phyloP scores from a whole-genome alignment of 495 filamentous ascomycete species.

The Parachaetomium inaequale region DNA sequence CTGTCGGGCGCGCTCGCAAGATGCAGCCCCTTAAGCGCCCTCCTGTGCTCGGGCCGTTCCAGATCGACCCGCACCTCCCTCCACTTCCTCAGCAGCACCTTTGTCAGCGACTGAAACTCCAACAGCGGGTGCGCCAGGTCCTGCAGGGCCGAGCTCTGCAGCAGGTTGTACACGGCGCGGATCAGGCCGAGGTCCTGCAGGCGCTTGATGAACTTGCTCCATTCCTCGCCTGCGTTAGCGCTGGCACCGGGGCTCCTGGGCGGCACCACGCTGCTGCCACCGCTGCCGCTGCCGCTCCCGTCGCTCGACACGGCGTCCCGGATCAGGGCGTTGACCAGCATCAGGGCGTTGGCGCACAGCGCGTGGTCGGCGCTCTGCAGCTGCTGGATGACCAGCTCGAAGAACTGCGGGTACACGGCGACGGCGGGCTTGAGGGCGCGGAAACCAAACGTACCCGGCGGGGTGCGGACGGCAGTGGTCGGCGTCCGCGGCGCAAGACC shows the following conservation, averaged over 20 bases:
- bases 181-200: conserved; percentile 93
- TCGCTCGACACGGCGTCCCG: conserved; percentile 87
- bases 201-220: conserved; percentile 91
- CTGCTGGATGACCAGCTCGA: conserved; percentile 87
- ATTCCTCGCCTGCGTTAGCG: conserved; percentile 60
- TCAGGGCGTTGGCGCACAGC: conserved; percentile 90
- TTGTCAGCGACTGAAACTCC: conserved; percentile 91
- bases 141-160: conserved; percentile 91
- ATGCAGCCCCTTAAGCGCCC: conserved; percentile 79
- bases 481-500: not conserved
- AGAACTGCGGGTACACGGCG: conserved; percentile 83
- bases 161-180: conserved; percentile 80
- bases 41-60: conserved; percentile 82
- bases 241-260: conserved; percentile 35
- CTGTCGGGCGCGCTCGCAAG: conserved; percentile 72
- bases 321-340: conserved; percentile 92
- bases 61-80: conserved; percentile 77
- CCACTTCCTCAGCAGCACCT: conserved; percentile 88
- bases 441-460: conserved; percentile 68
- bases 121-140: conserved; percentile 90
- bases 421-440: conserved; percentile 90
- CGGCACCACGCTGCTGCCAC: conserved; percentile 32
- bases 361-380: conserved; percentile 93
- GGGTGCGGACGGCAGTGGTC: conserved; percentile 34
- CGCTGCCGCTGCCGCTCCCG: conserved; percentile 23